Evolutionary conservation across 371 early-diverging fungal species (phyloP).

Genomic region (Blastocladiella emersonii): DNA sequence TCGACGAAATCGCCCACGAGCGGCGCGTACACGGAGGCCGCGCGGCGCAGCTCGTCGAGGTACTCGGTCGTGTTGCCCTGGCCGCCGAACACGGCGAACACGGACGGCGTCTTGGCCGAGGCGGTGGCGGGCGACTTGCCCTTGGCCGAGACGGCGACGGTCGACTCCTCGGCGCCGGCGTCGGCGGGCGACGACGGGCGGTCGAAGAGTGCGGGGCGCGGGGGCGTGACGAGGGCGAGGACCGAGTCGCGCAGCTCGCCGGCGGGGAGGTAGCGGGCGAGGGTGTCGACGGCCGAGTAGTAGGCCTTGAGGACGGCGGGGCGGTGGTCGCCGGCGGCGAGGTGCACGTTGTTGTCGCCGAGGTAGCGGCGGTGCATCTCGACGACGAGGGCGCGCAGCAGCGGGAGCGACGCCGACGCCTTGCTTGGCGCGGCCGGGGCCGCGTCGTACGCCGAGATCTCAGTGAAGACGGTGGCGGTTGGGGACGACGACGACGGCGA

Average conservation of each 20-base stretch:
- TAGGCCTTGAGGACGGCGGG: neutral
- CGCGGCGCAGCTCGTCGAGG: constrained; percentile 77
- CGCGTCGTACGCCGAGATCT: neutral
- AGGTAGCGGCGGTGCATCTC: neutral
- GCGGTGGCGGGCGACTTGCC: too few relatives aligned
- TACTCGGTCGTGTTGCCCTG: constrained; percentile 92
- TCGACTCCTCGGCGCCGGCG: neutral
- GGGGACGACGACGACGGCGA: neutral
- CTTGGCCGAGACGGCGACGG: too few relatives aligned
- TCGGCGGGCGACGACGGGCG: neutral
- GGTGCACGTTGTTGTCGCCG: neutral
- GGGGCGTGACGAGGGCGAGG: neutral
- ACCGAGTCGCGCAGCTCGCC: neutral
- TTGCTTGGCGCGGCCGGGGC: too few relatives aligned
- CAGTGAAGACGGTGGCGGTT: neutral
- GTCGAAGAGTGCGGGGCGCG: neutral
- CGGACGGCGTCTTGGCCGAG: too few relatives aligned
- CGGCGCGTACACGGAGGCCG: constrained; percentile 67
- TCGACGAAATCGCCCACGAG: constrained; percentile 62
- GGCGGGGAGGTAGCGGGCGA: neutral
- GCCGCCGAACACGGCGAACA: constrained; percentile 88
- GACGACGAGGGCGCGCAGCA: neutral
- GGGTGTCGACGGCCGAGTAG: neutral
- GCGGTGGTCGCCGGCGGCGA: neutral
- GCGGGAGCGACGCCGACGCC: neutral